A percentile compares a stretch with the other conserved stretches of the same genome.
phyloP scores from a whole-genome alignment of 768 basidiomycete species.

The Lentinula lateritia region DNA sequence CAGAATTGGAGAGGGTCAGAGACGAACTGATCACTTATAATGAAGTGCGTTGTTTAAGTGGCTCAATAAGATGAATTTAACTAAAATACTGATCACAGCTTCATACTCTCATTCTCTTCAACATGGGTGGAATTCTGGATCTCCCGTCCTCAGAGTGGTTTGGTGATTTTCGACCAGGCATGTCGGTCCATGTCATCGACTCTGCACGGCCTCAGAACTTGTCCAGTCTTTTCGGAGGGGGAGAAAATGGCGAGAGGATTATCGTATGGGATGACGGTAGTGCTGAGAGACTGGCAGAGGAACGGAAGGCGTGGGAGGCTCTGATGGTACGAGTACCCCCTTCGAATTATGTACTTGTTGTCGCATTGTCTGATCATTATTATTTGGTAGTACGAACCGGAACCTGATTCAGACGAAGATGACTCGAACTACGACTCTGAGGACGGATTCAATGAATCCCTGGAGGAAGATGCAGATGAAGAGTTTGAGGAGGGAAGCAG shows the following conservation, averaged over 20 bases:
- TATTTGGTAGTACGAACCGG: constrained; percentile 64
- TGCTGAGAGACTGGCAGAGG: constrained; percentile 61
- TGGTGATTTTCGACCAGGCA: constrained; percentile 56
- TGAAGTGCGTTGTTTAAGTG: constrained; percentile 45
- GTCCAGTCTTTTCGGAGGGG: constrained; percentile 74
- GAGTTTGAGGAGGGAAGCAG: constrained; percentile 36
- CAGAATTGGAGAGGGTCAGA: constrained; percentile 62
- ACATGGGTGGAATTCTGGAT: constrained; percentile 87
- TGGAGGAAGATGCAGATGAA: constrained; percentile 37
- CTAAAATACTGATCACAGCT: constrained; percentile 38
- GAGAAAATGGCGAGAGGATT: constrained; percentile 63
- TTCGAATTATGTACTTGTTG: not conserved
- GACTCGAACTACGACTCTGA: constrained; percentile 31
- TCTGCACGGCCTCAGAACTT: constrained; percentile 88
- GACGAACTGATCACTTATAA: constrained; percentile 60
- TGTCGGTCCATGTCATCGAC: constrained; percentile 91
- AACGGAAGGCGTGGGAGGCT: constrained; percentile 80
- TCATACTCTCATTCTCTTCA: constrained; percentile 85
- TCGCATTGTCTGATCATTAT: constrained; percentile 2
- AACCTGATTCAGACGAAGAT: constrained; percentile 62
- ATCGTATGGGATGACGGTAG: constrained; percentile 93
- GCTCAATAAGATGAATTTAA: not conserved
- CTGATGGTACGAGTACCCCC: constrained; percentile 53
- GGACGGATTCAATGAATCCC: constrained; percentile 33
- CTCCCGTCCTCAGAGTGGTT: constrained; percentile 73